Evolutionary conservation across 73 alveolate genomes (phyloP).

Genomic region (Stentor roeselii): DNA sequence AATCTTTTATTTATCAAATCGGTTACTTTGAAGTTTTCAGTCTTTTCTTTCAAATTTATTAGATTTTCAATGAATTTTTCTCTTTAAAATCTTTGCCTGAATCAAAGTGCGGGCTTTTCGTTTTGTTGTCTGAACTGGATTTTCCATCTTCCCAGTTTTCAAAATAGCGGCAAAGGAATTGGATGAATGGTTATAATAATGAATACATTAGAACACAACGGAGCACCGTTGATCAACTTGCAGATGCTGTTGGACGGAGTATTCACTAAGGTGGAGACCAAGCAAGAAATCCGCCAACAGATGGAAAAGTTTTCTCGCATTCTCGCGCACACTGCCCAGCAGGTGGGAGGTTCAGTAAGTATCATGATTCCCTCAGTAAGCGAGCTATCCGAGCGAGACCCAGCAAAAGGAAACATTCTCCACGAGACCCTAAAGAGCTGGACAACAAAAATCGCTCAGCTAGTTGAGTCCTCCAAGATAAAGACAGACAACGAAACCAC

Average conservation of each 20-base stretch:
- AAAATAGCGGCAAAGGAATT: no score
- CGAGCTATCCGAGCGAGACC: conserved; percentile 28
- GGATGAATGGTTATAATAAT: no score
- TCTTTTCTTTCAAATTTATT: no score
- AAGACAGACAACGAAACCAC: conserved; percentile 52
- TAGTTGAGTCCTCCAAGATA: conserved; percentile 47
- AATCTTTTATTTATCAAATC: no score
- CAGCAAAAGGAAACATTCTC: conserved; percentile 30
- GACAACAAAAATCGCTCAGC: conserved; percentile 51
- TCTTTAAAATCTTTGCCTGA: no score
- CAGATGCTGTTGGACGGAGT: not conserved
- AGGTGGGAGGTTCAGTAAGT: conserved; percentile 66
- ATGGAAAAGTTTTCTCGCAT: conserved; percentile 64
- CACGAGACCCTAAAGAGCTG: not conserved
- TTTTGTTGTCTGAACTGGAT: no score
- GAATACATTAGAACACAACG: not conserved
- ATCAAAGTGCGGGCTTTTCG: no score
- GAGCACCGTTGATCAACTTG: not conserved
- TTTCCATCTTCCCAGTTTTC: no score
- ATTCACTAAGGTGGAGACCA: conserved; percentile 36
- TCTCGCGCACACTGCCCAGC: conserved; percentile 49
- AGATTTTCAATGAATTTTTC: no score
- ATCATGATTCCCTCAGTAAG: conserved; percentile 57
- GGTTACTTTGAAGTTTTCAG: no score
- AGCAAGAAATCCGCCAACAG: conserved; percentile 46